Base-by-base conservation (phyloP, 139 green algal species). In the Chlamydomonas sphaeroides region DNA sequence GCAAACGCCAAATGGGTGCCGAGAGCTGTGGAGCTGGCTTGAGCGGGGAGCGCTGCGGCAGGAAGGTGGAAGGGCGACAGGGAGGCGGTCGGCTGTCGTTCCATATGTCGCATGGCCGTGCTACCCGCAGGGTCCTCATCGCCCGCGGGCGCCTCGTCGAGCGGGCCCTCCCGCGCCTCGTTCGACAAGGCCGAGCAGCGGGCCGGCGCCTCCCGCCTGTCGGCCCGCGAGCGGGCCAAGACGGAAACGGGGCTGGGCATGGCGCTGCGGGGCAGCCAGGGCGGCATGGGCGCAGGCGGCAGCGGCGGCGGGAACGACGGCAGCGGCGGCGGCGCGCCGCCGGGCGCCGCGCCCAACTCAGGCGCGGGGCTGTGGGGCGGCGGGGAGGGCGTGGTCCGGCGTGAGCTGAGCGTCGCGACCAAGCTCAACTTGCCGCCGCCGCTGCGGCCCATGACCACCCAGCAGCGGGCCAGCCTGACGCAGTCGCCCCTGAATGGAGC, bases 361-460 rank as follows among this genome's bases (percentile, higher is more conserved):
- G 57, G 25, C 1, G 39, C 73, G 23, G 73, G 73, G 36, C 62
- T 82, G 6, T 82, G 75, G 75, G 83, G 78, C 0, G 63, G 51
- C 48, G 84, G 63, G n/a, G 82, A 65, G 48, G 79, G 79, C 49
- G 45, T 85, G 30, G 67, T 80, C 5, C 65, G 70, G 45, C 71
- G 86, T 1, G 76, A 90, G 83, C 68, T 88, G 72, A 85, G 72
- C 5, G 51, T 90, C 2, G 73, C 78, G 0, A 78, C 83, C 18
- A 84, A 86, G 66, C 78, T 90, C 36, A 85, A 86, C 78, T 68
- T 90, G 21, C 87, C 87, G 38, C 87, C 87, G 39, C 83, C 87
- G 17, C 53, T 90, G 70, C 77, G 78, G n/a, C 35, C 73, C 23
- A 81, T 68, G 80, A 23, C 17, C 8, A 20, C 30, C n/a, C 62